Base-by-base conservation (phyloP, 805 yeast species). In the Blastobotrys terrestris region DNA sequence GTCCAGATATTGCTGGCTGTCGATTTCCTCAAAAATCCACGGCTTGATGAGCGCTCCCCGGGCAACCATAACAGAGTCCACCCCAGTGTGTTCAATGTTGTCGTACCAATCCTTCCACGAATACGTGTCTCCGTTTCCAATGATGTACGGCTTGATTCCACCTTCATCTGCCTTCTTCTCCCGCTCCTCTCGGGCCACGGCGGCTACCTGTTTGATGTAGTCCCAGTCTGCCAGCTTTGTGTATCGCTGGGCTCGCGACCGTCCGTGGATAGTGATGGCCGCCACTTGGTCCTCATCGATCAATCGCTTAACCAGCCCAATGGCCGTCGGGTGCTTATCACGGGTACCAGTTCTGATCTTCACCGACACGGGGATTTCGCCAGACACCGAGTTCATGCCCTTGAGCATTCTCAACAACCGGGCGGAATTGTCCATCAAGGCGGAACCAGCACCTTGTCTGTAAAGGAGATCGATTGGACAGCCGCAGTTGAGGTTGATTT, bases 1-100 rank as follows among this genome's bases (percentile, higher is more conserved):
- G 68, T 94, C 99, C 57, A 94, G 70, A 67, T 89, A 83, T 69
- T 94, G 98, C 62, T 83, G 81, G 4, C 92, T 76, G 54, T 92
- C 95, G 53, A 94, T 80, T 71, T 94, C 99, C 72, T 94, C 97
- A 61, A 92, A 94, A 49, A 94, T 87, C 99, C 99, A 94, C 39
- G 99, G 99, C 71, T 94, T 94, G 67, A 94, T 91, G 58, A 94
- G 77, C 1, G 98, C 98, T 52, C 98, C 99, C 64, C 99, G 79
- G 2, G 98, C 99, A 51, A 94, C 88, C 97, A 95, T 94, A 15
- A 90, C 95, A 31, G 94, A 82, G 71, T 94, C 99, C 53, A 92
- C 83, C 19, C 86, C 85, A 31, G 79, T 79, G 47, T 81, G 78
- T 15, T 72, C 72, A 43, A 83, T 74, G 8, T 85, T 90, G 35